Evolutionary conservation across 345 rosid species (phyloP).

Genomic region (Bretschneidera sinensis): DNA sequence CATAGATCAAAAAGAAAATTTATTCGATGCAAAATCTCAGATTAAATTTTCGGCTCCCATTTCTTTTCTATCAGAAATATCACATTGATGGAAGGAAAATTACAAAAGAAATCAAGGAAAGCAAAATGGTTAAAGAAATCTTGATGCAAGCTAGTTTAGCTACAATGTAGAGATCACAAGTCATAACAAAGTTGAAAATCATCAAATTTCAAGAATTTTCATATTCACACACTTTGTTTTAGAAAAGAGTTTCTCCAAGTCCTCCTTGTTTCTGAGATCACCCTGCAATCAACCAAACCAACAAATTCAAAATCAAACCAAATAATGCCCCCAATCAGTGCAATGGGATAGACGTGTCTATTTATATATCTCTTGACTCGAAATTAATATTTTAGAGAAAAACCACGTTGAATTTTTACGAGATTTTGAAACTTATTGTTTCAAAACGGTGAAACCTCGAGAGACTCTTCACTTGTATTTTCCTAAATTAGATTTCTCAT

Average conservation of each 20-base stretch:
- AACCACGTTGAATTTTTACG: too few species aligned
- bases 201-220: background rate
- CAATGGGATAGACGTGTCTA: background rate
- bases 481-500: too few species aligned
- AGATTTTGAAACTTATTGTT: too few species aligned
- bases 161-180: background rate
- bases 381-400: too few species aligned
- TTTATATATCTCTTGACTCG: too few species aligned
- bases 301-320: constrained; percentile 3
- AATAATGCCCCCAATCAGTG: background rate
- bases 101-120: background rate
- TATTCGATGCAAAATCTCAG: too few species aligned
- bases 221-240: constrained; percentile 42
- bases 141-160: background rate
- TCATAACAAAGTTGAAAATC: background rate
- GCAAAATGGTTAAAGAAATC: background rate
- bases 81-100: background rate
- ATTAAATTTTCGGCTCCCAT: too few species aligned
- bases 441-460: too few species aligned
- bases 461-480: too few species aligned
- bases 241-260: constrained; percentile 79
- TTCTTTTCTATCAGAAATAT: background rate
- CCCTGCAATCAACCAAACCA: constrained; percentile 46
- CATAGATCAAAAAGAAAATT: background rate
- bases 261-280: constrained; percentile 81